phyloP scores from a whole-genome alignment of 768 basidiomycete species.

The Ephemerocybe angulata region DNA sequence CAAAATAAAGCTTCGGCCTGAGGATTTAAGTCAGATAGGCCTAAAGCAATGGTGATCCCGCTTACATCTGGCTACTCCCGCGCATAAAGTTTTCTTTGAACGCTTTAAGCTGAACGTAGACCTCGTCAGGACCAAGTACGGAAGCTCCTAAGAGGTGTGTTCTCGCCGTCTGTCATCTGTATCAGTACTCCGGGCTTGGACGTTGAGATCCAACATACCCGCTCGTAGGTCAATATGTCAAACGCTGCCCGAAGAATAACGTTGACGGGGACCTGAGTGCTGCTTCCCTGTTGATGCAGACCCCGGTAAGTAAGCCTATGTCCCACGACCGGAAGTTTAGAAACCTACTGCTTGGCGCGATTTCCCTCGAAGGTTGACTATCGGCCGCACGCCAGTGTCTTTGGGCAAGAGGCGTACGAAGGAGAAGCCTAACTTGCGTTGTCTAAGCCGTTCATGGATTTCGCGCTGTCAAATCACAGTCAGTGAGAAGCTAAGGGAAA shows the following conservation, averaged over 20 bases:
- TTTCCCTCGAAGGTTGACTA: conserved; percentile 77
- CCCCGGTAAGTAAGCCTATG: conserved; percentile 21
- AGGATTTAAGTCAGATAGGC: background rate
- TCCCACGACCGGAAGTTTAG: background rate
- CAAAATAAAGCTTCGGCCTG: conserved; percentile 90
- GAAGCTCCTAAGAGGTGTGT: conserved; percentile 72
- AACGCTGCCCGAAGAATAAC: conserved; percentile 82
- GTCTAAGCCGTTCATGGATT: conserved; percentile 61
- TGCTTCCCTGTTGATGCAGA: conserved; percentile 21
- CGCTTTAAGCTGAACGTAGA: conserved; percentile 68
- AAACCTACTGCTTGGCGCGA: conserved; percentile 19
- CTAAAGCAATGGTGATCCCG: background rate
- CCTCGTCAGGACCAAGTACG: conserved; percentile 77
- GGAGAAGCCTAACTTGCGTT: conserved; percentile 76
- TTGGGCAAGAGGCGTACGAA: conserved; percentile 90
- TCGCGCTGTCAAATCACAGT: conserved; percentile 43
- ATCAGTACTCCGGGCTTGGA: background rate
- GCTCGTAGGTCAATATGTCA: conserved; percentile 83
- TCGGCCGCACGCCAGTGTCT: conserved; percentile 90
- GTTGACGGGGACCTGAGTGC: conserved; percentile 91
- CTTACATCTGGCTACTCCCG: conserved; percentile 50
- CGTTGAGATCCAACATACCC: conserved; percentile 42
- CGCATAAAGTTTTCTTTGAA: conserved; percentile 56
- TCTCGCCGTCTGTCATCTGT: conserved; percentile 50
- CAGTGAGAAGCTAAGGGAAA: background rate